Base-by-base conservation (phyloP, 2,329 filamentous ascomycete genomes). In the Myriangium duriaei region DNA sequence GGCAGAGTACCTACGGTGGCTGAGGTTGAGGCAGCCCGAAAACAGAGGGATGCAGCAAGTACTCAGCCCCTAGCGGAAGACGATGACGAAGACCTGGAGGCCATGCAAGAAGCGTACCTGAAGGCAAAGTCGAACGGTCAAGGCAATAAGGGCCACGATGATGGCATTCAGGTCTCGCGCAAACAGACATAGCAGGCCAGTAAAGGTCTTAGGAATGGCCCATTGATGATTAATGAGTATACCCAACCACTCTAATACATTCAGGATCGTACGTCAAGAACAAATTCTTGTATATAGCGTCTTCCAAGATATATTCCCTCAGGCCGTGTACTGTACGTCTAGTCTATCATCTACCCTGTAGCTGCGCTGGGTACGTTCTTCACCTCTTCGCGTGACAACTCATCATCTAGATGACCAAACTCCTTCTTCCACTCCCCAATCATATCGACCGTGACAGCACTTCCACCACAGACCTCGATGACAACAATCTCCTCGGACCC, bases 401-500 rank as follows among this genome's bases (percentile, higher is more conserved):
- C 40, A 17, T 38, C 45, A 24, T 49, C 49, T 9, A 53, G 28
- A 19, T 45, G 39, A 10, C 45, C 49, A 42, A 63, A 62, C 49
- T 63, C 57, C 37, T 56, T 46, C 43, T 63, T 60, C 59, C 67
- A 73, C 37, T 61, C 59, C 18, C 58, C 60, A 40, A 74, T 51
- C 60, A 69, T 69, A 34, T 66, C 62, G 3, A 67, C 57, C 1
- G 59, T 68, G 19, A 73, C 60, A 49, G 68, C 68, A 35, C 61
- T 68, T 11, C 68, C 71, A 1, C 88, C 88, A 52, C 88, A 96
- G 5, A 95, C 76, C 15, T 93, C 68, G 37, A 95, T 65, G 2
- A 95, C 85, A 4, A 95, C 72, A 46, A 82, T 83, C 54, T 76
- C 80, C 41, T 71, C 62, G 0, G 66, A 63, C 59, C 70, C 77